phyloP scores from a whole-genome alignment of 2,329 filamentous ascomycete species.

The Neofusicoccum umdonicola region DNA sequence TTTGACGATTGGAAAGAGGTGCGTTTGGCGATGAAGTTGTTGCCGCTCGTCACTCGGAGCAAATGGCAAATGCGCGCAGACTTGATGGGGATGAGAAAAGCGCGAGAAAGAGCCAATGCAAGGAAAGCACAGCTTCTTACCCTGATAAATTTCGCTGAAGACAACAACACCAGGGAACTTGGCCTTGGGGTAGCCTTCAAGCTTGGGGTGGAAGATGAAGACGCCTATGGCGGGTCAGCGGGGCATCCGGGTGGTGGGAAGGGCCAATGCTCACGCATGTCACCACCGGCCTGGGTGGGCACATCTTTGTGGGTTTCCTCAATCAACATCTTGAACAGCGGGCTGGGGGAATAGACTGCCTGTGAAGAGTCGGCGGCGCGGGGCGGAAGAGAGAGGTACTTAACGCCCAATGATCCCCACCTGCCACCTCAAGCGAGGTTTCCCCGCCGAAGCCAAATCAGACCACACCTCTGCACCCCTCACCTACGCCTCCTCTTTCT shows the following conservation, averaged over 20 bases:
- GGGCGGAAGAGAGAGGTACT: not conserved
- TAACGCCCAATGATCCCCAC: not conserved
- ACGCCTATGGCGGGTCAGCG: slow-evolving; percentile 58
- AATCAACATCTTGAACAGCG: slow-evolving; percentile 51
- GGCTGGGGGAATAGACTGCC: too few relatives aligned
- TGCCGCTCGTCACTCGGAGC: too few relatives aligned
- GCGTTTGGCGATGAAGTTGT: not conserved
- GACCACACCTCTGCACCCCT: not conserved
- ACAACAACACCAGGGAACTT: slow-evolving; percentile 85
- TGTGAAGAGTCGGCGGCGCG: not conserved
- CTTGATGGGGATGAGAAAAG: too few relatives aligned
- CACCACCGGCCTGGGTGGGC: slow-evolving; percentile 56
- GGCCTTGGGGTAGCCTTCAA: slow-evolving; percentile 83
- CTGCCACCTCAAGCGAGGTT: not conserved
- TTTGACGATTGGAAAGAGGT: not conserved
- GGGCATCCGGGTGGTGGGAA: too few relatives aligned
- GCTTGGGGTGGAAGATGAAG: slow-evolving; percentile 82
- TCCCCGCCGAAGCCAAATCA: slow-evolving; percentile 5
- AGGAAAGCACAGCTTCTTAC: slow-evolving; percentile 42
- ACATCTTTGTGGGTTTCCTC: slow-evolving; percentile 60
- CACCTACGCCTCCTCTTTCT: not conserved
- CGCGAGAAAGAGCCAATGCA: not conserved
- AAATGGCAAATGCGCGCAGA: too few relatives aligned
- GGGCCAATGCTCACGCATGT: slow-evolving; percentile 51
- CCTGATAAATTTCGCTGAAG: slow-evolving; percentile 96